A percentile compares a stretch with the other conserved stretches of the same genome.
These are phyloP conservation scores for Stephania japonica DNA, from an alignment of 164 flowering plant species.

Conservation along the genomic window DNA sequence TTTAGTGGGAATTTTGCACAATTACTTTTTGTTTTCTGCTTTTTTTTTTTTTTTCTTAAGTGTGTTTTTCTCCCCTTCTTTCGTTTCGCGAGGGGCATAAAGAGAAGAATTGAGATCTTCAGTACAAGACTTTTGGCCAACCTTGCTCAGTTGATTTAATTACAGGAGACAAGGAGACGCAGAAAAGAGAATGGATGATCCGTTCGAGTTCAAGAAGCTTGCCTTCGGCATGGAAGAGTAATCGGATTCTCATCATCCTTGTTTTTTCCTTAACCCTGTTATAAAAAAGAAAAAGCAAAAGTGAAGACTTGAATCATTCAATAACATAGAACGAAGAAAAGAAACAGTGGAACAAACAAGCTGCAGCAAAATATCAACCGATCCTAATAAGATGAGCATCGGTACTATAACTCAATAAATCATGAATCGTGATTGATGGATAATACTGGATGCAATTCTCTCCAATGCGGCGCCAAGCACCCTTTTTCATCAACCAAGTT, in stretches of 20 bases:
- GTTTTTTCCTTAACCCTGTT: constrained; percentile 7
- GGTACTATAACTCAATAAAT: too few relatives aligned
- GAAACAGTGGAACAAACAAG: background rate
- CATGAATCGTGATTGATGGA: too few relatives aligned
- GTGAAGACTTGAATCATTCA: background rate
- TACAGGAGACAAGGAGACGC: constrained; percentile 10
- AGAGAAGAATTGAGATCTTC: background rate
- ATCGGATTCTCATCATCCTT: background rate
- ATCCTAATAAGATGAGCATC: too few relatives aligned
- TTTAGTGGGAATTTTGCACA: background rate
- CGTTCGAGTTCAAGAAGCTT: constrained; percentile 4
- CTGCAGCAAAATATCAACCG: too few relatives aligned
- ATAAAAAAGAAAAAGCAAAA: background rate
- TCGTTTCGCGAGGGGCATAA: constrained; percentile 7
- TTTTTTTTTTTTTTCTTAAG: too few relatives aligned
- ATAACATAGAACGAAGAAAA: background rate
- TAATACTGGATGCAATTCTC: too few relatives aligned
- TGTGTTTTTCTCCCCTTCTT: constrained; percentile 1
- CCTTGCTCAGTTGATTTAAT: constrained; percentile 7
- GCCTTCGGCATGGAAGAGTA: background rate
- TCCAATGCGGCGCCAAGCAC: too few relatives aligned
- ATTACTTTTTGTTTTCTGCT: background rate
- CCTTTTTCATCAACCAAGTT: too few relatives aligned
- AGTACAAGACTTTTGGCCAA: constrained; percentile 11
- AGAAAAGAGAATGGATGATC: constrained; percentile 16